Base-by-base conservation (phyloP, 164 flowering plant genomes). In the Vitis cinerea region DNA sequence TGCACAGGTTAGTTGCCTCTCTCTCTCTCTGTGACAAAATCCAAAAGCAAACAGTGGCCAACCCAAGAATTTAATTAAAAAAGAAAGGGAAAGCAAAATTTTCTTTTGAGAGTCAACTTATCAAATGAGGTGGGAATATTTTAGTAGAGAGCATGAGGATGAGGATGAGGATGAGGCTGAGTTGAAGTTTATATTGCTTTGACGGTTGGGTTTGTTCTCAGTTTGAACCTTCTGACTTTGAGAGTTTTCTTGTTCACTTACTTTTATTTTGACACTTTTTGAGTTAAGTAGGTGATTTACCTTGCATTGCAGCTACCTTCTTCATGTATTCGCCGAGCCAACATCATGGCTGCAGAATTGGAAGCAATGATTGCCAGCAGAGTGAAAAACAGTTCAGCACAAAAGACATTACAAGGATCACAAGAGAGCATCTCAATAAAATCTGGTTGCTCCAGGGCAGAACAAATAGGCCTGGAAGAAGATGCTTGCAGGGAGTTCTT, bases 1-100 rank as follows among this genome's bases (percentile, higher is more conserved):
- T 73, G 99, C 99, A 49, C 97, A 96, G 93, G 99, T 95, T 52
- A 65, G 84, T 72, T 16, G n/a, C 9, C 44, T 27, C 51, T 47
- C 67, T 27, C 59, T 17, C 57, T 29, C 58, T 61, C 55, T 59
- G 12, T 31, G 16, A 54, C 54, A 13, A 65, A 37, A 16, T 19
- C 27, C n/a, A 53, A 10, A 56, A 56, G 29, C 59, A 56, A 16
- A 56, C 27, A 56, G 19, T 10, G 19, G 27, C 29, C 59, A 56
- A 56, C 59, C 4, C 3, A n/a, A 56, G 19, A 56, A 56, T n/a
- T 17, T 56, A n/a, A 16, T 8, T n/a, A 31, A 4, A 4, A 13
- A 4, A n/a, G 16, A 14, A 23, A 23, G 27, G 27, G 27, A 23
- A 23, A 23, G 27, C 1, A 23, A 23, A 23, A 23, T 23, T 23